Base-by-base conservation (phyloP, 768 basidiomycete genomes). In the Austroboletus eburneus region DNA sequence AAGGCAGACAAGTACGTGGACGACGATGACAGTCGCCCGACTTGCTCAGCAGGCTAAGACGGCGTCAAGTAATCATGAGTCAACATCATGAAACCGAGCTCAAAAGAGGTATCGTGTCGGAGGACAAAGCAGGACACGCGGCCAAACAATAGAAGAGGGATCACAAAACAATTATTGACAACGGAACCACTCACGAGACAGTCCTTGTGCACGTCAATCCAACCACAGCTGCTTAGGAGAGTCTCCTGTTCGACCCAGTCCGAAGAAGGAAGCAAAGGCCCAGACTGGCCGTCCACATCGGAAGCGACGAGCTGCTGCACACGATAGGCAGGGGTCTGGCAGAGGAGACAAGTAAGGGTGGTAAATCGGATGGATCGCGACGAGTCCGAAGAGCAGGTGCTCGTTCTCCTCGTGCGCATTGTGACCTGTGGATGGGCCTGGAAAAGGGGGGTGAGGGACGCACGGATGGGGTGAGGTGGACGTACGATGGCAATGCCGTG, bases 171-270 rank as follows among this genome's bases (percentile, higher is more conserved):
- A 37, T 14, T 27, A 21, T 17, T n/a, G 13, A 10, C 2, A 23
- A 27, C 33, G 9, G 24, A 41, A 30, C 24, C 25, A 78, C 87
- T 75, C 67, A 90, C 87, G 66, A 87, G 59, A 57, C 81, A 83
- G 42, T 73, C 70, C 43, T 73, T 74, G 57, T 82, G 73, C 17
- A 89, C 76, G 56, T 89, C 81, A 50, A 91, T 75, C 85, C 85
- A 88, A 10, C 87, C 88, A 43, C 61, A 78, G 27, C 71, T 65
- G 54, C 81, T 84, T 65, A 79, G 79, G 65, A 90, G 70, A 42
- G 80, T 69, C 58, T 87, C 85, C 41, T 78, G 75, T 67, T 90
- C 87, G 6, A 80, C 80, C 84, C 85, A 89, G 37, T 87, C 85
- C 43, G 83, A 80, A 1, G 79, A 79, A 14, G 87, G 85, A 40